These are phyloP conservation scores for Candida parachauliodes DNA, from an alignment of 805 yeast species.

Conservation along the genomic window DNA sequence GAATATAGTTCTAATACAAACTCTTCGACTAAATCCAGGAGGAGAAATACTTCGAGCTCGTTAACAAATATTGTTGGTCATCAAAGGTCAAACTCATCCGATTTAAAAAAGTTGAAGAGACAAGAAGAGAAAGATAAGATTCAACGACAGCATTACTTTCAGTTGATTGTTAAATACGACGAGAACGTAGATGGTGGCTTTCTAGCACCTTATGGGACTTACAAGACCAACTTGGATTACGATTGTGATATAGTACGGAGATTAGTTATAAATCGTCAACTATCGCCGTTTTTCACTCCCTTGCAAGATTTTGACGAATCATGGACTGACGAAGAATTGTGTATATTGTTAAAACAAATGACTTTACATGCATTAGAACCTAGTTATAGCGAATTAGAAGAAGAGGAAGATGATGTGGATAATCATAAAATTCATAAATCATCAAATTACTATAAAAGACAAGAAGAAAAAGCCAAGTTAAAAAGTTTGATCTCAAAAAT, in stretches of 20 bases:
- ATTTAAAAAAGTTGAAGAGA: constrained; percentile 19
- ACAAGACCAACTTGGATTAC: constrained; percentile 72
- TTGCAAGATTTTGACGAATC: constrained; percentile 69
- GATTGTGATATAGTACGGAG: constrained; percentile 68
- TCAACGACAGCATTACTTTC: constrained; percentile 52
- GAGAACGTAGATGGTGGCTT: constrained; percentile 93
- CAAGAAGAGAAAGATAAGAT: constrained; percentile 54
- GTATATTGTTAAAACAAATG: constrained; percentile 43
- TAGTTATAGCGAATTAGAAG: constrained; percentile 51
- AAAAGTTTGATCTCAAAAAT: constrained; percentile 32
- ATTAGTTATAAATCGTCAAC: constrained; percentile 60
- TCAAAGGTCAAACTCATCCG: constrained; percentile 14
- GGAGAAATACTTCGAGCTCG: constrained; percentile 18
- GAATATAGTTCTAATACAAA: constrained; percentile 2
- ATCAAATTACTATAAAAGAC: constrained; percentile 42
- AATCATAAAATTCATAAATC: constrained; percentile 57
- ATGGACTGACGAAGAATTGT: constrained; percentile 71
- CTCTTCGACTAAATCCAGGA: constrained; percentile 9
- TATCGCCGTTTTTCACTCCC: constrained; percentile 92
- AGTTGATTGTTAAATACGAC: constrained; percentile 54
- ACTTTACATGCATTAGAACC: constrained; percentile 56
- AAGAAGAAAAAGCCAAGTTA: constrained; percentile 45
- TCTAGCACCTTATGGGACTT: constrained; percentile 88
- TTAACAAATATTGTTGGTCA: constrained; percentile 10
- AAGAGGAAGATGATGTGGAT: constrained; percentile 59